Evolutionary conservation across 192 early-diverging fungal genomes (phyloP), one percentile per base, ranked within the genome.

Genomic region (Umbelopsis vinacea): DNA sequence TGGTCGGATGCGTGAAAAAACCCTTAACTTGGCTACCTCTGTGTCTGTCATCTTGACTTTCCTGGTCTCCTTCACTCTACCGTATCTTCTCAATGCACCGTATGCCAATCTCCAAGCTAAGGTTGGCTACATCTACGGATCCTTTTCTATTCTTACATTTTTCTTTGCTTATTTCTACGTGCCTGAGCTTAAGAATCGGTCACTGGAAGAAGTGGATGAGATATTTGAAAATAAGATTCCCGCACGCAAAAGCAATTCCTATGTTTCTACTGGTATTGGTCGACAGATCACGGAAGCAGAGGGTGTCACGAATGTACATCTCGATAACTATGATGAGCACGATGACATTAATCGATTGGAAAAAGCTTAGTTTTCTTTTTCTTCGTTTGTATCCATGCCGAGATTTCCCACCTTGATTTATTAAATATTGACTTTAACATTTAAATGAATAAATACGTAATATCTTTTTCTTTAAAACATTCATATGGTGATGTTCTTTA

Each of bases 181-280:
- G 8, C 67, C 67, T 11, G 67, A 68, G 47, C 22, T 68, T 19
- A 68, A 68, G 21, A 68, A 68, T 46, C 67, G 67, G n/a, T 68
- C 67, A 7, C 67, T 68, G n/a, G 67, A 68, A 68, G 67, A 68
- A 48, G 46, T 68, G 24, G 67, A 68, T 33, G 67, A 68, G 40
- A 68, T 68, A 29, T 68, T 68, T 47, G 67, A 46, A 8, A 48
- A 24, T 6, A 47, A 45, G 21, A 23, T 68, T 17, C 19, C 67
- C 9, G 67, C 67, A 15, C 37, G 9, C 1, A 68, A 68, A 17
- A 43, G 45, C 3, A 26, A 14, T 22, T 47, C 40, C 3, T 68
- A 47, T 48, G 23, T 47, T 23, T 6, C 67, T 6, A 68, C 19
- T 12, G 67, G 67, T 5, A 14, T 68, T 68, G 67, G 67, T 19